phyloP scores from a whole-genome alignment of 2,329 filamentous ascomycete species.

The Drechslerella stenobrocha region DNA sequence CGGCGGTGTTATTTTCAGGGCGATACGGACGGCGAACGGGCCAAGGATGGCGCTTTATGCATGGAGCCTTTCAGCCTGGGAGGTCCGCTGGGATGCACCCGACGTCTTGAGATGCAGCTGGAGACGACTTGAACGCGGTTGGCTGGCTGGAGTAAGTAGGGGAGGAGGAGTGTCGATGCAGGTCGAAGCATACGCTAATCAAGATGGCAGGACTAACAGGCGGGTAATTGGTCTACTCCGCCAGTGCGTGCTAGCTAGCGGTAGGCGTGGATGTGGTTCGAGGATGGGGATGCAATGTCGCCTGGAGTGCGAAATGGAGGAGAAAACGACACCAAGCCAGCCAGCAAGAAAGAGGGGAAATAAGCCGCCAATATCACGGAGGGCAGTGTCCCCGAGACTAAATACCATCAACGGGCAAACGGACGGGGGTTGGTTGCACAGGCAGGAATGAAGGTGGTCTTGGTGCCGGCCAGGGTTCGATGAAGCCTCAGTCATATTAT shows the following conservation, averaged over 20 bases:
- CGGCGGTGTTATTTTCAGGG: slow-evolving; percentile 7
- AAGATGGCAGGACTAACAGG: too few relatives aligned
- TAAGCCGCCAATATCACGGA: neutral
- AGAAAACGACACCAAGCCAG: too few relatives aligned
- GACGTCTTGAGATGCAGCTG: neutral
- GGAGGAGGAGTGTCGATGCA: too few relatives aligned
- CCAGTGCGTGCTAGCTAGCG: too few relatives aligned
- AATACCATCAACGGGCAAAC: neutral
- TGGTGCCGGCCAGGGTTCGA: neutral
- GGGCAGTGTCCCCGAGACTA: neutral
- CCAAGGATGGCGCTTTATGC: slow-evolving; percentile 9
- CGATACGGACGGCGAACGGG: slow-evolving; percentile 1
- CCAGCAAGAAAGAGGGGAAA: neutral
- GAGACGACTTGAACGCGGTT: too few relatives aligned
- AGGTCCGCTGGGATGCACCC: neutral
- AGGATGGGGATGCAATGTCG: slow-evolving; percentile 12
- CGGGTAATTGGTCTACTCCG: too few relatives aligned
- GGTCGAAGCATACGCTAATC: too few relatives aligned
- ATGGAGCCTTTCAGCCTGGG: neutral
- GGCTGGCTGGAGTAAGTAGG: too few relatives aligned
- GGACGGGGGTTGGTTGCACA: slow-evolving; percentile 3
- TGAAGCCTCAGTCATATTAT: slow-evolving; percentile 5
- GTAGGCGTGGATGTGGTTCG: too few relatives aligned
- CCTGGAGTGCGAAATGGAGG: neutral
- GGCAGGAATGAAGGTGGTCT: neutral